phyloP scores from a whole-genome alignment of 768 basidiomycete species.

The Chalciporus sphaerocephalus region DNA sequence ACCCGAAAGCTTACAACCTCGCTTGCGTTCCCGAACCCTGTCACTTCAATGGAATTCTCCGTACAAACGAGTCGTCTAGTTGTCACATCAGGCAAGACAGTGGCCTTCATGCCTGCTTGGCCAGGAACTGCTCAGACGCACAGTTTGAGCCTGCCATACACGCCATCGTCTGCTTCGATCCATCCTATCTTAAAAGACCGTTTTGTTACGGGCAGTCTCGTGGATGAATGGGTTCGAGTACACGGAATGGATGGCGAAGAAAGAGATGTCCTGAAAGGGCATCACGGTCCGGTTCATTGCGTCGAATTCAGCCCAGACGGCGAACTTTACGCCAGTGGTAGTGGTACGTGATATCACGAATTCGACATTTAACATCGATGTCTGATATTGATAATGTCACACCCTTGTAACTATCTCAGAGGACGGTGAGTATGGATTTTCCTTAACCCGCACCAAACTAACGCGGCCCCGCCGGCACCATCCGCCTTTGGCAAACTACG shows the following conservation, averaged over 20 bases:
- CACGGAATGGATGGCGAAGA: conserved; percentile 90
- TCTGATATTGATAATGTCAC: conserved; percentile 11
- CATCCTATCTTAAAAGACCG: conserved; percentile 86
- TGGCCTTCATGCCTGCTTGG: conserved; percentile 82
- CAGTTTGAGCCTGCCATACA: conserved; percentile 74
- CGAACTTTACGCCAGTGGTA: conserved; percentile 95
- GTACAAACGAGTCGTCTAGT: conserved; percentile 75
- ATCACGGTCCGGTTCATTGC: conserved; percentile 95
- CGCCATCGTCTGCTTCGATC: conserved; percentile 90
- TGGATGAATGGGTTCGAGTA: conserved; percentile 95
- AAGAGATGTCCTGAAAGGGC: conserved; percentile 87
- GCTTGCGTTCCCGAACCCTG: conserved; percentile 69
- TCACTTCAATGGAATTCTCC: conserved; percentile 94
- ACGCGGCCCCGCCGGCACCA: conserved; percentile 59
- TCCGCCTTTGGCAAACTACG: conserved; percentile 95
- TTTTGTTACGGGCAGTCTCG: conserved; percentile 86
- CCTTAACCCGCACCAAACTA: conserved; percentile 1
- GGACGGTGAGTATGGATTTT: conserved; percentile 53
- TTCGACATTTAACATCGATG: conserved; percentile 2
- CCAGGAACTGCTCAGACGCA: conserved; percentile 63
- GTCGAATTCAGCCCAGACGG: conserved; percentile 94
- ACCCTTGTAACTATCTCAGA: conserved; percentile 38
- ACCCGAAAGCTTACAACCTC: conserved; percentile 67
- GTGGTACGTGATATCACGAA: conserved; percentile 56
- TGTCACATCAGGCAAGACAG: conserved; percentile 87